These are phyloP conservation scores for Neltuma alba DNA, from an alignment of 306 rosid genomes.

Conservation along the genomic window DNA sequence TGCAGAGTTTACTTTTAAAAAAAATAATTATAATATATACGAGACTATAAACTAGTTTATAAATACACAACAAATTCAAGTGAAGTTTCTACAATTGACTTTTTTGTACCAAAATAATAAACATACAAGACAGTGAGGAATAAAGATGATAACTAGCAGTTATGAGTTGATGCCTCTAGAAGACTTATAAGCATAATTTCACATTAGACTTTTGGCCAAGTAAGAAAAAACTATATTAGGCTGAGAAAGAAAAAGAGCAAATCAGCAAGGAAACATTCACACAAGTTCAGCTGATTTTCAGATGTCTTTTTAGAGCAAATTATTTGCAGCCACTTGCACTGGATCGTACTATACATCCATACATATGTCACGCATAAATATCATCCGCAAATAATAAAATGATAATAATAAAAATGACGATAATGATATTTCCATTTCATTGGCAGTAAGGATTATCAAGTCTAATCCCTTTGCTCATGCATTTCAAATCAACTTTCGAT, in stretches of 20 bases:
- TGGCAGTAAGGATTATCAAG: not conserved
- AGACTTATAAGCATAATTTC: not conserved
- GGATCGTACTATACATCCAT: not conserved
- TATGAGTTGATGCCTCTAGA: too few relatives aligned
- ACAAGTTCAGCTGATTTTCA: not conserved
- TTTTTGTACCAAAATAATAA: too few relatives aligned
- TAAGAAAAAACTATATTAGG: rapidly evolving
- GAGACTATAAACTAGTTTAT: too few relatives aligned
- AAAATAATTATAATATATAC: too few relatives aligned
- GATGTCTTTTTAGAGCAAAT: not conserved
- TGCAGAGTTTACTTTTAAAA: too few relatives aligned
- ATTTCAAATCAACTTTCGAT: not conserved
- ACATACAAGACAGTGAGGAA: too few relatives aligned
- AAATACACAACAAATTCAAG: too few relatives aligned
- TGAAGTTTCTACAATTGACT: too few relatives aligned
- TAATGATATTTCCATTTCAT: not conserved
- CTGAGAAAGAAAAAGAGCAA: not conserved
- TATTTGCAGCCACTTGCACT: not conserved
- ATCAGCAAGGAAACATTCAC: not conserved
- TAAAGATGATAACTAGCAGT: too few relatives aligned
- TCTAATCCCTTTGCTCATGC: not conserved
- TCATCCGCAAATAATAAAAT: not conserved
- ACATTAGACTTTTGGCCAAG: not conserved
- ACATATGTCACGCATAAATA: not conserved
- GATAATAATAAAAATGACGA: not conserved